Base-by-base conservation (phyloP, 805 yeast species). In the Candida corydali region DNA sequence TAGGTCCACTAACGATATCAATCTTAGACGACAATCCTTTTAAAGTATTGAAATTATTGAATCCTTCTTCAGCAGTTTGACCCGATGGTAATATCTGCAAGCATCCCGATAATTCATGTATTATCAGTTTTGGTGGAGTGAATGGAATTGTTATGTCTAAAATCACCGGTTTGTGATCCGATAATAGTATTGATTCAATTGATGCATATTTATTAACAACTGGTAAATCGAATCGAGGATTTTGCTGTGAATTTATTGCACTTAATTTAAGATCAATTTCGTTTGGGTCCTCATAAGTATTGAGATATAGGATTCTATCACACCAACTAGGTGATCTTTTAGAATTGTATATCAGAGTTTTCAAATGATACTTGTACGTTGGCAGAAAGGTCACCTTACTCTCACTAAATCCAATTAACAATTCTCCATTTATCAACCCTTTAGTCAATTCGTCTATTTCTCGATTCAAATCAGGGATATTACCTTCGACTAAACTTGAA, bases 251-350 rank as follows among this genome's bases (percentile, higher is more conserved):
- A 12, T 11, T 15, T 19, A 12, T 14, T n/a, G 41, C 24, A 9
- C 43, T 40, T 3, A 20, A 9, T 14, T 26, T 10, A 3, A 29
- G 11, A 8, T 32, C 26, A 6, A 27, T 40, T 11, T 37, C 36
- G 9, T 38, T 37, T n/a, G 9, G 3, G 19, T 25, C 30, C 10
- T 53, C 46, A 40, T 58, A 55, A 17, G 80, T 75, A 1, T 65
- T 52, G 38, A 74, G 73, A 49, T 64, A 86, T 31, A 89, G 54
- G 5, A 89, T 75, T 36, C 98, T 61, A 54, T 89, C 98, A 58
- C 96, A 88, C 95, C 95, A 89, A 5, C 95, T 81, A 0, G 96
- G 94, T 1, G 65, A 62, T 38, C 96, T 66, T 45, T 78, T 80
- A 2, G 54, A 28, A 41, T 76, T 74, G 54, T 76, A 84, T 8